These are phyloP conservation scores for Starmerella vitae DNA, from an alignment of 805 yeast genomes.

Conservation along the genomic window DNA sequence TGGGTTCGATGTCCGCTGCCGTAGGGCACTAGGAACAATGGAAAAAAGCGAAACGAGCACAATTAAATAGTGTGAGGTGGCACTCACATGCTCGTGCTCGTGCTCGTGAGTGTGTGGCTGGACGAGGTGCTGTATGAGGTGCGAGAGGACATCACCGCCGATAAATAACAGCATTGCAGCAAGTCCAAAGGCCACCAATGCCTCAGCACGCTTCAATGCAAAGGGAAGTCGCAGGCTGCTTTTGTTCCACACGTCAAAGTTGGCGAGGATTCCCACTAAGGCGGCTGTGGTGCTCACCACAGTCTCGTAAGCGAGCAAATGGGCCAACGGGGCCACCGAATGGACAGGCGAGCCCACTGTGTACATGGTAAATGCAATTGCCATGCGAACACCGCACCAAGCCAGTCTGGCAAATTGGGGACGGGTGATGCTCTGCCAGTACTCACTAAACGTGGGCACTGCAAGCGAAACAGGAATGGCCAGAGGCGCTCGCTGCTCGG, in stretches of 20 bases:
- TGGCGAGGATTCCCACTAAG: conserved; percentile 66
- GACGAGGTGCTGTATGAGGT: conserved; percentile 45
- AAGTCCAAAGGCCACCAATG: conserved; percentile 73
- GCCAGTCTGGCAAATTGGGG: conserved; percentile 45
- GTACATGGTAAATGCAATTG: conserved; percentile 43
- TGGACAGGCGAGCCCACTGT: conserved; percentile 15
- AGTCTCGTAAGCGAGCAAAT: conserved; percentile 75
- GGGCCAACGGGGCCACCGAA: conserved; percentile 58
- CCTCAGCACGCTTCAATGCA: conserved; percentile 86
- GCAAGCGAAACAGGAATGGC: conserved; percentile 53
- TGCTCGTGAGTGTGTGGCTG: conserved; percentile 3
- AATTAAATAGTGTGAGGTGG: conserved; percentile 1
- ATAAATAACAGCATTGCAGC: conserved; percentile 78
- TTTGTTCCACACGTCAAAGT: conserved; percentile 82
- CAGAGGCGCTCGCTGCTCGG: conserved; percentile 55
- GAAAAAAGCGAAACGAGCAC: conserved; percentile 4
- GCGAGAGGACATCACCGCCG: conserved; percentile 79
- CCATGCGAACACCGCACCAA: conserved; percentile 48
- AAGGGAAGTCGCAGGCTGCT: conserved; percentile 77
- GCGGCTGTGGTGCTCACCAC: conserved; percentile 59
- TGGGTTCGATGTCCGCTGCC: conserved; percentile 9
- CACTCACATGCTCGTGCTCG: background rate
- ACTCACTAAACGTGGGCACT: conserved; percentile 56
- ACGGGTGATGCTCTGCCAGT: conserved; percentile 42
- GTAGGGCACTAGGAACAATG: conserved; percentile 7